Conservation (phyloP, 2,329 filamentous ascomycete species). For the Fusarium albosuccineum region DNA sequence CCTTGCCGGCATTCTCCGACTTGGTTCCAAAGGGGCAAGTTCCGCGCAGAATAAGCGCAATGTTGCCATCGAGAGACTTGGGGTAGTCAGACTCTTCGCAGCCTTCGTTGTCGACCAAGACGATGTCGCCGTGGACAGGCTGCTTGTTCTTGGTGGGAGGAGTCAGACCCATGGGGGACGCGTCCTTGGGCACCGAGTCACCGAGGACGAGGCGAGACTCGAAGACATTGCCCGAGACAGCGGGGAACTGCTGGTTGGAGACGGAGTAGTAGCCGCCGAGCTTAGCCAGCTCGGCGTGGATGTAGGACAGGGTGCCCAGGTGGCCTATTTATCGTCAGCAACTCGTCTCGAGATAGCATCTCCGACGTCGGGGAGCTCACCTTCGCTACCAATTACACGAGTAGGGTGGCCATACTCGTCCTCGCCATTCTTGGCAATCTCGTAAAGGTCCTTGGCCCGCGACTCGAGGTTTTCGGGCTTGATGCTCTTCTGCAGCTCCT, state of each 20-base stretch:
- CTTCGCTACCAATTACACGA: slow-evolving; percentile 76
- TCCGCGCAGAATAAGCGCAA: slow-evolving; percentile 79
- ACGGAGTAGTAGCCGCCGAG: slow-evolving; percentile 73
- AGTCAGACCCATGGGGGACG: slow-evolving; percentile 73
- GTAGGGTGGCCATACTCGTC: slow-evolving; percentile 77
- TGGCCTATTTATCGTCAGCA: slow-evolving; percentile 62
- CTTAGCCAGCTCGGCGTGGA: slow-evolving; percentile 66
- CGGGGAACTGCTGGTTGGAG: slow-evolving; percentile 73
- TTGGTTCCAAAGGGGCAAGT: slow-evolving; percentile 79
- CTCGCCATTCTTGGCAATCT: slow-evolving; percentile 70
- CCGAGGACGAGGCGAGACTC: slow-evolving; percentile 71
- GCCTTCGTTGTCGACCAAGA: slow-evolving; percentile 73
- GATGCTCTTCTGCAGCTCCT: slow-evolving; percentile 70
- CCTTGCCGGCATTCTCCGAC: slow-evolving; percentile 74
- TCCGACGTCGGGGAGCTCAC: slow-evolving; percentile 52
- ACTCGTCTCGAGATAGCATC: not conserved
- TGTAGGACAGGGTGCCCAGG: slow-evolving; percentile 72
- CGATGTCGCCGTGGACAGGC: slow-evolving; percentile 69
- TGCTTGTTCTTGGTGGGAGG: slow-evolving; percentile 73
- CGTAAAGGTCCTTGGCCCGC: slow-evolving; percentile 72
- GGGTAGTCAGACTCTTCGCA: slow-evolving; percentile 76
- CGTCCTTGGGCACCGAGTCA: slow-evolving; percentile 62
- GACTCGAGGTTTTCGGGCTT: slow-evolving; percentile 66
- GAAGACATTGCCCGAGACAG: slow-evolving; percentile 70
- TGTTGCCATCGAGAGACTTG: slow-evolving; percentile 67